phyloP scores from a whole-genome alignment of 2,329 filamentous ascomycete genomes.

The Sarocladium oryzae region DNA sequence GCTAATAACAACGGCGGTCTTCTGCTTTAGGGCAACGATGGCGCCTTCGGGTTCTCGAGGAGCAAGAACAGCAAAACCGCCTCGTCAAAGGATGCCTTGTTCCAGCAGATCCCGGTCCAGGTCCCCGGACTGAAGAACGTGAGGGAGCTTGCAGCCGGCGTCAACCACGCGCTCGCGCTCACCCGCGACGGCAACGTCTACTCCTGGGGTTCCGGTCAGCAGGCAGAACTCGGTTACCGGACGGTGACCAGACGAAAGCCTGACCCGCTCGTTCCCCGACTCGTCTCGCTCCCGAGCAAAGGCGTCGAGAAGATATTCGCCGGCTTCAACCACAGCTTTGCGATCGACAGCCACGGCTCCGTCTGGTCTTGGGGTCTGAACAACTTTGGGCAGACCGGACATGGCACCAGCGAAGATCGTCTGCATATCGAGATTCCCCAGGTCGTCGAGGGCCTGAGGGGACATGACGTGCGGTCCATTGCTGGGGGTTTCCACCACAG shows the following conservation, averaged over 20 bases:
- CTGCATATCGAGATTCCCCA: background rate
- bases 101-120: too few species aligned
- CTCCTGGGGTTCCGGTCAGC: constrained; percentile 52
- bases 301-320: constrained; percentile 30
- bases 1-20: too few species aligned
- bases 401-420: constrained; percentile 35
- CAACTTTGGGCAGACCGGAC: constrained; percentile 63
- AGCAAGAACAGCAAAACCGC: background rate
- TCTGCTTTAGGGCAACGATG: constrained; percentile 30
- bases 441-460: constrained; percentile 45
- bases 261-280: constrained; percentile 39
- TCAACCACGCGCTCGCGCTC: constrained; percentile 51
- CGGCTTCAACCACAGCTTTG: background rate
- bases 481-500: constrained; percentile 63
- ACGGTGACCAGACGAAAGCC: constrained; percentile 20
- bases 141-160: constrained; percentile 44
- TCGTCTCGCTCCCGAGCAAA: constrained; percentile 16
- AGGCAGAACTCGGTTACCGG: constrained; percentile 20
- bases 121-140: constrained; percentile 47
- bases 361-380: constrained; percentile 60
- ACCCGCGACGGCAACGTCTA: constrained; percentile 43
- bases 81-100: constrained; percentile 17
- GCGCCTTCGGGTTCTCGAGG: constrained; percentile 42
- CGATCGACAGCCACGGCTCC: background rate
- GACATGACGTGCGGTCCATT: constrained; percentile 49